Conservation (phyloP, 257 asterid species). For the Rauvolfia tetraphylla region DNA sequence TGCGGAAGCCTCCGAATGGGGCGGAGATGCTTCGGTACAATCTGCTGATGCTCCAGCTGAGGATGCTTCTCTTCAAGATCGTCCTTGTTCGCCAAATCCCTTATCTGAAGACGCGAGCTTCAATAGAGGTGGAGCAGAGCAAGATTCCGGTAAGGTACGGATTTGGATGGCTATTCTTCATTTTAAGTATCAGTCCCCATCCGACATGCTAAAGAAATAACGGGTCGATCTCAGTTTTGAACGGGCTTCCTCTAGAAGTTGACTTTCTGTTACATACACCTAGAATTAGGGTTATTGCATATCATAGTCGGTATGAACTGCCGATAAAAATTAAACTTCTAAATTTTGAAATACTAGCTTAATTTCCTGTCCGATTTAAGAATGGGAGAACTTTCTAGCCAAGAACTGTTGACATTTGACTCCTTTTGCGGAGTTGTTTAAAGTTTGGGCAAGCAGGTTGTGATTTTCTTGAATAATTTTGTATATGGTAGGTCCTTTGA, state of each 20-base stretch:
- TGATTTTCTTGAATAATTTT: neutral
- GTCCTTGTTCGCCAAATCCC: slow-evolving; percentile 39
- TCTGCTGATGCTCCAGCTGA: slow-evolving; percentile 20
- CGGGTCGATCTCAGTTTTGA: slow-evolving; percentile 38
- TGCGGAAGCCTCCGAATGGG: slow-evolving; percentile 13
- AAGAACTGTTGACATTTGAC: neutral
- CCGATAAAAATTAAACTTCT: neutral
- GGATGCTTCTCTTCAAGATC: slow-evolving; percentile 17
- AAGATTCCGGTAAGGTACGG: slow-evolving; percentile 49
- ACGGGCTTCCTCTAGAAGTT: neutral
- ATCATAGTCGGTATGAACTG: neutral
- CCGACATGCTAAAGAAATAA: neutral
- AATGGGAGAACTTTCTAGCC: neutral
- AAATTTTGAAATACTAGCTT: neutral
- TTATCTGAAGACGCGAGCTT: slow-evolving; percentile 37
- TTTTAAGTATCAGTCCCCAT: slow-evolving; percentile 6
- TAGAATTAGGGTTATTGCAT: neutral
- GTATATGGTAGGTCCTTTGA: neutral
- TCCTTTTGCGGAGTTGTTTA: neutral
- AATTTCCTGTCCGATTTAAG: neutral
- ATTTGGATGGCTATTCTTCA: slow-evolving; percentile 2
- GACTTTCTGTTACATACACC: neutral
- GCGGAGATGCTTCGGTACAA: slow-evolving; percentile 26
- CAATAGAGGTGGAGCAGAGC: slow-evolving; percentile 38
- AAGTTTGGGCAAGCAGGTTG: neutral